phyloP scores from a whole-genome alignment of 768 basidiomycete genomes.

The Suillus hirtellus region DNA sequence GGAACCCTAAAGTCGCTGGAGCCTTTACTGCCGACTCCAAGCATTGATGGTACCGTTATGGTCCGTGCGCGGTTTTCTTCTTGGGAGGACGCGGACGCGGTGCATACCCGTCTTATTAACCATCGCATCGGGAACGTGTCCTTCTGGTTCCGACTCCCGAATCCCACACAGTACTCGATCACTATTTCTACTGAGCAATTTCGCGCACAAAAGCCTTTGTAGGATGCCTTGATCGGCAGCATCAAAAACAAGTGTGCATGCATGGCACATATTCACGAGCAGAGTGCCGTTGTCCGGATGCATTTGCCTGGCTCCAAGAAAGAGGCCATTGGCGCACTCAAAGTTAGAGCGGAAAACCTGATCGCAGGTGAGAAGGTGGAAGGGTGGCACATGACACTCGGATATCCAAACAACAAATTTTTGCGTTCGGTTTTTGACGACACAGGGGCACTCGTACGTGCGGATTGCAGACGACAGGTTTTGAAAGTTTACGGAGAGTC shows the following conservation, averaged over 20 bases:
- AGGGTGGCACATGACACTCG: constrained; percentile 53
- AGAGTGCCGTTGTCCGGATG: constrained; percentile 35
- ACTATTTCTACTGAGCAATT: constrained; percentile 50
- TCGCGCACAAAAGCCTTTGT: constrained; percentile 47
- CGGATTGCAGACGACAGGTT: constrained; percentile 44
- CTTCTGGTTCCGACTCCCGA: constrained; percentile 44
- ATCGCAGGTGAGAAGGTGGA: constrained; percentile 50
- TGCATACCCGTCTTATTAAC: constrained; percentile 37
- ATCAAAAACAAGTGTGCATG: constrained; percentile 39
- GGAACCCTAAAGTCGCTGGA: constrained; percentile 30
- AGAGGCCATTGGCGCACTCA: constrained; percentile 54
- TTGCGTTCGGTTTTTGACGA: constrained; percentile 33
- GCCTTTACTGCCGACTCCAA: constrained; percentile 17
- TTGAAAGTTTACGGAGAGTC: constrained; percentile 50
- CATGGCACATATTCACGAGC: constrained; percentile 32
- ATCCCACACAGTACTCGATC: constrained; percentile 52
- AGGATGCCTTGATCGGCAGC: constrained; percentile 44
- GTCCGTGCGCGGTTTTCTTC: constrained; percentile 48
- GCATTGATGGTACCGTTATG: constrained; percentile 33
- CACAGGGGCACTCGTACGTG: constrained; percentile 45
- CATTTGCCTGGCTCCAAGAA: constrained; percentile 52
- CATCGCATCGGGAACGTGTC: constrained; percentile 31
- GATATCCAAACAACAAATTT: constrained; percentile 30
- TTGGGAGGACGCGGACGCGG: constrained; percentile 48
- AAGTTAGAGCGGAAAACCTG: constrained; percentile 59